Base-by-base conservation (phyloP, 2,329 filamentous ascomycete species). In the Tympanopsis confertula region DNA sequence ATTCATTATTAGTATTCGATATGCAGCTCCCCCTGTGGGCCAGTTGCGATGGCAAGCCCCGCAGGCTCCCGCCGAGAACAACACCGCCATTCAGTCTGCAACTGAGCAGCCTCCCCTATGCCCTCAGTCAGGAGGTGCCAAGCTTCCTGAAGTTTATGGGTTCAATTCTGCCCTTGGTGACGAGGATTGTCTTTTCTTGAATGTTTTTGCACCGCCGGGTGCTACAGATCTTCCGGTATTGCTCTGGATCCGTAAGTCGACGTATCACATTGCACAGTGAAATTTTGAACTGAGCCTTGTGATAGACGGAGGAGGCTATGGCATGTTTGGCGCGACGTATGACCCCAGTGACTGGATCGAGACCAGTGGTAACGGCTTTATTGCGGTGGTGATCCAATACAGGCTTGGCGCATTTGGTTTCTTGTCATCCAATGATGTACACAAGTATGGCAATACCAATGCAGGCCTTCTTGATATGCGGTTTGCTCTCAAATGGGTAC, bases 401-500 rank as follows among this genome's bases (percentile, higher is more conserved):
- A 50, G 68, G 13, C 59, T 67, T 47, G 41, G 52, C 38, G 37
- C 42, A 35, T 38, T 58, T 57, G 10, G 69, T 61, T 30, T 57
- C 61, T 15, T 64, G 52, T 18, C 55, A 67, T 33, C 56, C 62
- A 20, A 45, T 50, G 14, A 36, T 10, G 12, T 20, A 7, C 5
- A 35, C n/a, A 17, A 28, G 15, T 53, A 62, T 41, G 67, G 65
- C 3, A 57, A 56, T 3, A 54, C 65, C 2, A 74, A 74, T 45
- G 62, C 59, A 5, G 70, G 61, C 2, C 52, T 74, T 0, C 56
- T 64, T 38, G 71, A 76, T 41, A 72, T 77, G 47, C 59, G 68
- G 12, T 55, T 73, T 14, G 70, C 69, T 18, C 53, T 79, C 5
- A 57, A 74, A 45, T 79, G 74, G 74, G 61, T 77, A 3, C 62